Base-by-base conservation (phyloP, 164 flowering plant genomes). In the Hamamelis virginiana region DNA sequence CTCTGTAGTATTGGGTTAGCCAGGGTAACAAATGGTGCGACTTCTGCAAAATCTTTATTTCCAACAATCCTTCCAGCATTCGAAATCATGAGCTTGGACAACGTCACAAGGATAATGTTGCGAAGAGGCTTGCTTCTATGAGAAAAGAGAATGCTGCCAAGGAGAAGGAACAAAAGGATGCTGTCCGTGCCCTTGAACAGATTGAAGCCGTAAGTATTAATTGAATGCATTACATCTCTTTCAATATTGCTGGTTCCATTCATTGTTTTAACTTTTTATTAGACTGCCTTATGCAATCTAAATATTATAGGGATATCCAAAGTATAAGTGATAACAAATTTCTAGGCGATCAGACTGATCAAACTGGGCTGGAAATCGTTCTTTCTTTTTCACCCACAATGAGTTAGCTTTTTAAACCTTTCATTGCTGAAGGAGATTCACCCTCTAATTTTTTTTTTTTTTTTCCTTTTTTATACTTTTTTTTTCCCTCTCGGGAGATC, bases 21-120 rank as follows among this genome's bases (percentile, higher is more conserved):
- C 99, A 95, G 80, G 98, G 98, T 1, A 95, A 95, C 75, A 90
- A 95, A 75, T 92, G 97, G 98, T 95, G 98, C 18, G 98, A 95
- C 65, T 87, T 89, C 68, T 95, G 99, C 89, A 95, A 95, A 72
- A 92, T 95, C 58, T 95, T 73, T 73, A 85, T 93, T 78, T 76
- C 97, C 64, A 95, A 86, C 75, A 95, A 93, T 71, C 93, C 93
- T 52, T 72, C 87, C 51, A 90, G 96, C 77, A 89, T 93, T 59
- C 80, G 96, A 77, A 95, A 90, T 71, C 99, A 91, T 87, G 99
- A 95, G 73, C 86, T 91, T 18, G 99, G 99, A 60, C 80, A 78
- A 48, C 90, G 96, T 25, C 99, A 95, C 79, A 91, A 89, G 78
- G 99, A 92, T 28, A 82, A 64, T 83, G 99, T 95, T 65, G 72